Conservation (phyloP, 1,284 basidiomycete species). For the Puccinia polysora region DNA sequence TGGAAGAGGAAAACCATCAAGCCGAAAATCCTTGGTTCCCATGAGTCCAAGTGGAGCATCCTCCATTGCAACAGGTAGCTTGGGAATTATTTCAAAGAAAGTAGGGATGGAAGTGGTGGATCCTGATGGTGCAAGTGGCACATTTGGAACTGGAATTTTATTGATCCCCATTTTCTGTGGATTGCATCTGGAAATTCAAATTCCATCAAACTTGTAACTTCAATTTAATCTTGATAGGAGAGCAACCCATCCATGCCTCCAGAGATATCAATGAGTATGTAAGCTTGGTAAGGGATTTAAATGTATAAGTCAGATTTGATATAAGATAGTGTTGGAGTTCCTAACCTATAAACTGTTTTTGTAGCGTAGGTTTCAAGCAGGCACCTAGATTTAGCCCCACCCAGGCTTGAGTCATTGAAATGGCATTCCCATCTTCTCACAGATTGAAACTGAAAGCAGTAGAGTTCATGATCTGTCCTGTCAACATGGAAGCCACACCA, state of each 20-base stretch:
- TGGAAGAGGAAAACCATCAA: neutral
- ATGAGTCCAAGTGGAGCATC: neutral
- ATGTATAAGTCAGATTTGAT: too few relatives aligned
- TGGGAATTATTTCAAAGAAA: conserved; percentile 26
- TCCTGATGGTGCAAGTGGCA: conserved; percentile 3
- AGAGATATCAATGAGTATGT: conserved; percentile 29
- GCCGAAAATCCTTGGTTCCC: neutral
- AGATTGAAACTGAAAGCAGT: too few relatives aligned
- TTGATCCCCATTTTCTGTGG: neutral
- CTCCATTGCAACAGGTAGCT: neutral
- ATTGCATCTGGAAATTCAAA: conserved; percentile 1
- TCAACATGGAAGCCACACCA: too few relatives aligned
- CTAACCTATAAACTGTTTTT: too few relatives aligned
- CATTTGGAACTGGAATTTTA: conserved; percentile 2
- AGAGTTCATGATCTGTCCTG: too few relatives aligned
- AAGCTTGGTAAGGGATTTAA: conserved; percentile 32
- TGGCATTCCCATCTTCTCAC: too few relatives aligned
- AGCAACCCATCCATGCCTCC: conserved; percentile 8
- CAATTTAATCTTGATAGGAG: neutral
- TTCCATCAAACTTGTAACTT: neutral
- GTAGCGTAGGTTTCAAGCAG: too few relatives aligned
- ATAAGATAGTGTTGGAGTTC: too few relatives aligned
- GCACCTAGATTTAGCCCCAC: too few relatives aligned
- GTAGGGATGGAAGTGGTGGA: conserved; percentile 35
- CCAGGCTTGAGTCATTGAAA: too few relatives aligned